Base-by-base conservation (phyloP, 2,329 filamentous ascomycete genomes). In the Phaeosphaeriaceae sp. region DNA sequence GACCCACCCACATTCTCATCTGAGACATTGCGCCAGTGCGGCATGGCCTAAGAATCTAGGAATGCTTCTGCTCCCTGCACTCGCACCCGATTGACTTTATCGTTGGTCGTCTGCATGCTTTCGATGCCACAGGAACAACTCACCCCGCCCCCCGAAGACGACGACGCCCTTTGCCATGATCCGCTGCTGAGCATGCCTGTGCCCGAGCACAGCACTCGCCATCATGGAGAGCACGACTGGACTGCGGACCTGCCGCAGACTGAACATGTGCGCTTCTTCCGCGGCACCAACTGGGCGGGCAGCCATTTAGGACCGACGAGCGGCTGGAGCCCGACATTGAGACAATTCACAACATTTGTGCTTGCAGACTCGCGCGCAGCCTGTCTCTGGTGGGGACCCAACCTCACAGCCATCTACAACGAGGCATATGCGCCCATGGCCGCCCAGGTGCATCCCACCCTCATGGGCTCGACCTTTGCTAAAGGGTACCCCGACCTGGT, bases 331-430 rank as follows among this genome's bases (percentile, higher is more conserved):
- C 54, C 62, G 7, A 71, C 66, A n/a, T 60, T 76, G 61, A 69
- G 66, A 24, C 56, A 73, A 40, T 74, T 74, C 51, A 66, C 68
- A 9, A 62, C 63, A 46, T 68, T 74, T 57, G 61, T 75, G n/a
- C 65, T 76, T 20, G 70, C 65, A 10, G 73, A 76, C 54, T 71
- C 72, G 25, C 65, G 72, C 33, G 68, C 72, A 20, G 72, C 71
- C 4, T 73, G 71, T 58, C 48, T 76, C 24, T 76, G 72, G 72
- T 76, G 73, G 73, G 73, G 72, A 17, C 59, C 66, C 36, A 55
- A 70, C 49, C 54, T 71, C 36, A 62, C 69, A n/a, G 74, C 73
- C 48, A 67, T 76, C 33, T 76, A 76, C 62, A 76, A 76, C 52
- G 72, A 73, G 40, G 52, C 54, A 2, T 76, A 74, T 53, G 62